Percentiles rank a stretch among this genome's conserved stretches.
phyloP scores from a whole-genome alignment of 495 filamentous ascomycete genomes.

The Glonium stellatum region DNA sequence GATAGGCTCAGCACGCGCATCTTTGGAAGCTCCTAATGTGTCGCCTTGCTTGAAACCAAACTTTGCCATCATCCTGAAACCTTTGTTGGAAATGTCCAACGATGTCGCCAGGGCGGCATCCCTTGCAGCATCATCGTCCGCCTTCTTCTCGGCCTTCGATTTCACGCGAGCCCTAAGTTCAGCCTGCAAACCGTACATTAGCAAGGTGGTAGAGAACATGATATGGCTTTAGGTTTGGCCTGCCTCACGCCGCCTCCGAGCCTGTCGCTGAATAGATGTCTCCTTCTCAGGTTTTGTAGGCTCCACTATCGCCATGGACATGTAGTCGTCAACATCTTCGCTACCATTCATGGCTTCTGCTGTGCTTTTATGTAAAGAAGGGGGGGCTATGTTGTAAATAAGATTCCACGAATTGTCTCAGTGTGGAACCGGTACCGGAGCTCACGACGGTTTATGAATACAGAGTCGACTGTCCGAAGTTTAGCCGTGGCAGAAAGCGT shows the following conservation, averaged over 20 bases:
- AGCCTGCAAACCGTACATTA: constrained; percentile 25
- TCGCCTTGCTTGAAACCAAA: constrained; percentile 77
- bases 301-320: constrained; percentile 57
- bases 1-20: constrained; percentile 57
- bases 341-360: constrained; percentile 8
- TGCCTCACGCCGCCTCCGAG: constrained; percentile 52
- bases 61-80: constrained; percentile 92
- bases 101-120: constrained; percentile 67
- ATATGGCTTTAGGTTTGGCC: neutral
- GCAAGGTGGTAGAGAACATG: neutral
- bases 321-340: constrained; percentile 57
- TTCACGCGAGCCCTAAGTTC: constrained; percentile 55
- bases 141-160: constrained; percentile 76
- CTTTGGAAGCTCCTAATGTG: constrained; percentile 54
- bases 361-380: neutral
- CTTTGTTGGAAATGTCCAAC: constrained; percentile 63
- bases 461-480: too few relatives aligned
- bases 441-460: too few relatives aligned
- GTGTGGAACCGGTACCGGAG: too few relatives aligned
- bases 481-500: too few relatives aligned
- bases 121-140: constrained; percentile 59
- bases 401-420: too few relatives aligned
- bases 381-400: neutral
- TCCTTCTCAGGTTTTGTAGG: constrained; percentile 41
- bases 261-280: constrained; percentile 50